Percentiles rank a stretch among this genome's conserved stretches.
Evolutionary conservation across 2,329 filamentous ascomycete genomes (phyloP).

Genomic region (Colletotrichum endophyticum): DNA sequence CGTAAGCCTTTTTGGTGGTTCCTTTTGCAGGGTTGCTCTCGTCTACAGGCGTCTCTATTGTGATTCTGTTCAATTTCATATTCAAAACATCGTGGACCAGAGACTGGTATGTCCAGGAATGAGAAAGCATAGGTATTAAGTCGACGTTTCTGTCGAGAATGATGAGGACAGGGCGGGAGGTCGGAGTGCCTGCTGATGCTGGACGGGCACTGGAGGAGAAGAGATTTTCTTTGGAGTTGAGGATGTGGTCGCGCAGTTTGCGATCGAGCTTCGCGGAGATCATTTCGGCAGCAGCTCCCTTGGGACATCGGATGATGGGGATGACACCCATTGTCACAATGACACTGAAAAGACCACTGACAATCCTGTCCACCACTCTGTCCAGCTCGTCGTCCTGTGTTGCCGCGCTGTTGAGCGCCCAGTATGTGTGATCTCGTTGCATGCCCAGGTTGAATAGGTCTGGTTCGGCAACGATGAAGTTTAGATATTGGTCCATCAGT

Average conservation of each 20-base stretch:
- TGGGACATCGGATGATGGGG: slow-evolving; percentile 93
- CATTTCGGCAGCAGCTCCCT: slow-evolving; percentile 90
- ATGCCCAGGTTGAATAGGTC: slow-evolving; percentile 95
- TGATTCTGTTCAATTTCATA: slow-evolving; percentile 85
- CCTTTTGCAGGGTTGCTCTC: slow-evolving; percentile 77
- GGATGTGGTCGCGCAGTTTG: slow-evolving; percentile 92
- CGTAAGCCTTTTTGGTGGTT: slow-evolving; percentile 85
- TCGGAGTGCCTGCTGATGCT: slow-evolving; percentile 62
- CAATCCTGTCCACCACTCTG: slow-evolving; percentile 84
- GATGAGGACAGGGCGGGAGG: slow-evolving; percentile 85
- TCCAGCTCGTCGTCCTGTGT: slow-evolving; percentile 92
- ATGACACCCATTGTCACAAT: slow-evolving; percentile 99
- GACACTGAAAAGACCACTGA: slow-evolving; percentile 96
- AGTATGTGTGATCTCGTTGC: slow-evolving; percentile 82
- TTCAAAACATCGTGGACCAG: slow-evolving; percentile 71
- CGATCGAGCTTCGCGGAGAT: slow-evolving; percentile 93
- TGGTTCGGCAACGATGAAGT: slow-evolving; percentile 95
- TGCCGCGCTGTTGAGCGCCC: slow-evolving; percentile 92
- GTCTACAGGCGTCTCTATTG: slow-evolving; percentile 83
- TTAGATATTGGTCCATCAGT: slow-evolving; percentile 95
- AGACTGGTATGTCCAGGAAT: slow-evolving; percentile 84
- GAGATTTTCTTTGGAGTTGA: slow-evolving; percentile 97
- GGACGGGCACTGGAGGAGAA: slow-evolving; percentile 74
- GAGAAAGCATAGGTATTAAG: slow-evolving; percentile 96
- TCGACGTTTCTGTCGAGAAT: slow-evolving; percentile 96